phyloP scores from a whole-genome alignment of 176 grass and related monocot genomes.

The Aegilops tauschii region DNA sequence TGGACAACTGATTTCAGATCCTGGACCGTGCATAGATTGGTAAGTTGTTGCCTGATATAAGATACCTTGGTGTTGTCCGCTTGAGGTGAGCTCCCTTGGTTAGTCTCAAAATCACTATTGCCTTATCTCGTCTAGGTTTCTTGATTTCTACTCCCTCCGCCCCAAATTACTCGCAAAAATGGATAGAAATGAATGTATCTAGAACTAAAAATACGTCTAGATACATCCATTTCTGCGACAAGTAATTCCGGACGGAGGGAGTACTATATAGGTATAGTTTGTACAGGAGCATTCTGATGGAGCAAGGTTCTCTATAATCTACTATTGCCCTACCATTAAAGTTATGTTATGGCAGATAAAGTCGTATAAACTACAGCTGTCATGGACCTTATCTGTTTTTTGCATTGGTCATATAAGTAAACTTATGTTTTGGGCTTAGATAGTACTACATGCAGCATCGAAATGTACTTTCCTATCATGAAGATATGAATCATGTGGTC shows the following conservation, averaged over 20 bases:
- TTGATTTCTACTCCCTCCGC: background rate
- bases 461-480: background rate
- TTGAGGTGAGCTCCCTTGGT: background rate
- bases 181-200: too few relatives aligned
- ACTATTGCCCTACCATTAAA: background rate
- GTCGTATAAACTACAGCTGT: background rate
- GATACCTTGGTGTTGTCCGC: background rate
- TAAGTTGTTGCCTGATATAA: conserved; percentile 1
- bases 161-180: too few relatives aligned
- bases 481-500: background rate
- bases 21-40: background rate
- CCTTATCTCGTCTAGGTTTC: background rate
- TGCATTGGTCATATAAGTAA: background rate
- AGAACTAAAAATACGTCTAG: too few relatives aligned
- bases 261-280: background rate
- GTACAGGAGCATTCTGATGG: background rate
- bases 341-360: background rate
- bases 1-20: background rate
- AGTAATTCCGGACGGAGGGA: too few relatives aligned
- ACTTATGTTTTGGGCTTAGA: conserved; percentile 20
- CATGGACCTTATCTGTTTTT: background rate
- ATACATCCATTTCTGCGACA: too few relatives aligned
- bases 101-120: background rate
- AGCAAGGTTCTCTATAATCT: conserved; percentile 9
- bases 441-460: background rate